phyloP scores from a whole-genome alignment of 1,284 basidiomycete genomes.

The Phylloboletellus chloephorus region DNA sequence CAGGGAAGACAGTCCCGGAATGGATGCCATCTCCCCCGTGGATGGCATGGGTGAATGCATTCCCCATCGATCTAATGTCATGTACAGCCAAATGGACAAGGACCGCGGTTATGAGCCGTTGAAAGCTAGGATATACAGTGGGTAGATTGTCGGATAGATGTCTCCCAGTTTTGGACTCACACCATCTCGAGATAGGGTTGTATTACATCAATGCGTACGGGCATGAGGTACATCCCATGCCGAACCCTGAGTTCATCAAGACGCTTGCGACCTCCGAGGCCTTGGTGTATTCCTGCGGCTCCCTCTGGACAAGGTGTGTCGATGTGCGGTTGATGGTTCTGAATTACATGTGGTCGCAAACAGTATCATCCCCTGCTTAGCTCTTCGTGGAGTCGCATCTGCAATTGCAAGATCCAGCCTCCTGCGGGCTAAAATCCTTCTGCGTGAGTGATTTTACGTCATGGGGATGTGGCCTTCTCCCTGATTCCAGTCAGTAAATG shows the following conservation, averaged over 20 bases:
- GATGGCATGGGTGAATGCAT: slow-evolving; percentile 51
- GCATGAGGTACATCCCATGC: slow-evolving; percentile 83
- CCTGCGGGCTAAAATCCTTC: slow-evolving; percentile 77
- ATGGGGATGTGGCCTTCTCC: background rate
- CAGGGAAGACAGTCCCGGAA: slow-evolving; percentile 16
- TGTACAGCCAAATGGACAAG: slow-evolving; percentile 58
- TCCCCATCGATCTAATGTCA: slow-evolving; percentile 52
- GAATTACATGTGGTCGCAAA: slow-evolving; percentile 11
- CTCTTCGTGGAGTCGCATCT: slow-evolving; percentile 75
- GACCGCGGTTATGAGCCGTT: slow-evolving; percentile 52
- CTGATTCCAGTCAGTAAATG: slow-evolving; percentile 61
- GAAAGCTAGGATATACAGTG: slow-evolving; percentile 62
- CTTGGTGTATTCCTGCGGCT: slow-evolving; percentile 89
- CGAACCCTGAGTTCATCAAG: slow-evolving; percentile 77
- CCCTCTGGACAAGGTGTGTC: slow-evolving; percentile 81
- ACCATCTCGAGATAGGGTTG: slow-evolving; percentile 47
- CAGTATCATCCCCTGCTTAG: slow-evolving; percentile 88
- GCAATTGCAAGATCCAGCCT: slow-evolving; percentile 73
- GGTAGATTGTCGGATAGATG: slow-evolving; percentile 28
- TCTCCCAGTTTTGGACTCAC: slow-evolving; percentile 9
- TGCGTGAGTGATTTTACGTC: slow-evolving; percentile 49
- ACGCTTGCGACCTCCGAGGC: slow-evolving; percentile 62
- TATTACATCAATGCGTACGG: slow-evolving; percentile 95
- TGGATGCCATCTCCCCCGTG: slow-evolving; percentile 37
- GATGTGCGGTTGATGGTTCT: slow-evolving; percentile 7